phyloP scores from a whole-genome alignment of 768 basidiomycete genomes.

The Kwoniella botswanensis region DNA sequence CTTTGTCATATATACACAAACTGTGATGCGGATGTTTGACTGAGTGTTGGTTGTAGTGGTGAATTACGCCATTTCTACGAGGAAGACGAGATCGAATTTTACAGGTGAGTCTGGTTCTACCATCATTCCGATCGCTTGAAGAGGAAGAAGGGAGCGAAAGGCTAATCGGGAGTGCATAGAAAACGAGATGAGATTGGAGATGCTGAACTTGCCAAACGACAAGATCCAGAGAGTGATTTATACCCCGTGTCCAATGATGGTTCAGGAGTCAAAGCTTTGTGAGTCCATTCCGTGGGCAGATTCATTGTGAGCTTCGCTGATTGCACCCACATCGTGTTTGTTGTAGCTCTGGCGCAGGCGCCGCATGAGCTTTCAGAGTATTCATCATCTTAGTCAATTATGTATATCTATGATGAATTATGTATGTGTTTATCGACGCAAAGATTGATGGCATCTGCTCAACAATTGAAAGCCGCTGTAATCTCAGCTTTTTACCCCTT shows the following conservation, averaged over 20 bases:
- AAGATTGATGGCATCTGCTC: no score
- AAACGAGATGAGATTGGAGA: conserved; percentile 11
- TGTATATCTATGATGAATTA: no score
- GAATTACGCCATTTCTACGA: conserved; percentile 30
- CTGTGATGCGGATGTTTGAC: background rate
- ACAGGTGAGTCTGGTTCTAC: background rate
- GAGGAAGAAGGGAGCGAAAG: background rate
- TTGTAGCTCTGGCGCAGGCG: conserved; percentile 1
- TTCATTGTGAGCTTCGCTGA: background rate
- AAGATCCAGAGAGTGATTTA: conserved; percentile 20
- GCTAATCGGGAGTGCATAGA: background rate
- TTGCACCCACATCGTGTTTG: background rate
- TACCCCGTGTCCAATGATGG: conserved; percentile 26
- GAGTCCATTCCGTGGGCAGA: background rate
- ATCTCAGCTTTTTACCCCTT: background rate
- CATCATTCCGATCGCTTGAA: background rate
- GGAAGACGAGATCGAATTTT: conserved; percentile 20
- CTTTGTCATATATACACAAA: background rate
- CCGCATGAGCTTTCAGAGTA: no score
- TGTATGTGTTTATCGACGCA: no score
- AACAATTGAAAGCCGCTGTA: no score
- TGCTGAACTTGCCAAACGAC: background rate
- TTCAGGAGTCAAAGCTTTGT: conserved; percentile 17
- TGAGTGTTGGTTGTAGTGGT: conserved; percentile 11
- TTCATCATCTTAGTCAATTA: no score